A percentile compares a stretch with the other conserved stretches of the same genome.
Evolutionary conservation across 2,329 filamentous ascomycete genomes (phyloP).

Genomic region (Ophiostoma sp.): DNA sequence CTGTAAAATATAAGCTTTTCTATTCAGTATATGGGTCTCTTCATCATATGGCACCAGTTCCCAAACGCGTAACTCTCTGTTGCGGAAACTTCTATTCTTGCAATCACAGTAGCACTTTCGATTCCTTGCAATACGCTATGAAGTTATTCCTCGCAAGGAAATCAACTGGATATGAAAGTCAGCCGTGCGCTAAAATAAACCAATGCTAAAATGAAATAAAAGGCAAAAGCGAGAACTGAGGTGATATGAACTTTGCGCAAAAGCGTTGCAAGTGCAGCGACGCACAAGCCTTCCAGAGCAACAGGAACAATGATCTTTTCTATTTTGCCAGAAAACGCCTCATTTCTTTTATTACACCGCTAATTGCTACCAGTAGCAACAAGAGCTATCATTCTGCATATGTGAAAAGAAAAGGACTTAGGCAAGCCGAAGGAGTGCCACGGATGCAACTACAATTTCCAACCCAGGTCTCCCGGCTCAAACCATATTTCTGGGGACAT

Average conservation of each 20-base stretch:
- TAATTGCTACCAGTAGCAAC: conserved; percentile 1
- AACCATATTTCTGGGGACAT: conserved; percentile 41
- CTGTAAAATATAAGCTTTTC: conserved; percentile 17
- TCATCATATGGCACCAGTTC: too few species aligned
- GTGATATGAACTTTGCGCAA: neutral
- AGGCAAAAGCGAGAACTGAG: neutral
- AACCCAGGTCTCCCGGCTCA: conserved; percentile 13
- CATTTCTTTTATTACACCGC: neutral
- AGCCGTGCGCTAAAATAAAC: neutral
- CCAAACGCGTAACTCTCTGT: too few species aligned
- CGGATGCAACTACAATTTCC: too few species aligned
- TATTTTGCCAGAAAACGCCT: neutral
- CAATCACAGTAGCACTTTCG: too few species aligned
- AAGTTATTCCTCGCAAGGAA: neutral
- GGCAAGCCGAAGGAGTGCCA: neutral
- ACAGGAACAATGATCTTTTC: neutral
- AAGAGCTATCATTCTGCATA: neutral
- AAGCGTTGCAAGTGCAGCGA: neutral
- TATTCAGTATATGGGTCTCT: neutral
- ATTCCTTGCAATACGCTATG: neutral
- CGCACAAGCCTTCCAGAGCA: neutral
- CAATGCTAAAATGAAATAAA: neutral
- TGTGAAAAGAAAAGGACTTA: neutral
- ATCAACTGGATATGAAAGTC: conserved; percentile 8
- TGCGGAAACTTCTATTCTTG: too few species aligned